phyloP scores from a whole-genome alignment of 768 basidiomycete species.

The Lentinula detonsa region DNA sequence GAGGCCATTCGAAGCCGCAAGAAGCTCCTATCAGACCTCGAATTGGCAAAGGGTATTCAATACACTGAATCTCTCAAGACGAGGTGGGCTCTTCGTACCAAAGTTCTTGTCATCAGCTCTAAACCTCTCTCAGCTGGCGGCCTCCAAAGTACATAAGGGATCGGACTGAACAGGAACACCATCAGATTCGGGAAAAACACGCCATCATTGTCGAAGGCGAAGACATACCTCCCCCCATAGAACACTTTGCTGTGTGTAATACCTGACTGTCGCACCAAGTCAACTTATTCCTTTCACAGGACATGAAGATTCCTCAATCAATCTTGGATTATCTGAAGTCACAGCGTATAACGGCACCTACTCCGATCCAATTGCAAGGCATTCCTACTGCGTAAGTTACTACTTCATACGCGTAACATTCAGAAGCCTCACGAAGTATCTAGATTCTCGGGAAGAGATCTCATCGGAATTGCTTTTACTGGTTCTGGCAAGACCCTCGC shows the following conservation, averaged over 20 bases:
- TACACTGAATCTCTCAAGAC: conserved; percentile 85
- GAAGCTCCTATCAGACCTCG: conserved; percentile 89
- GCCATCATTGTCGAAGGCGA: conserved; percentile 96
- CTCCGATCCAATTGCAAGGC: conserved; percentile 96
- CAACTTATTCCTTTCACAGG: conserved; percentile 37
- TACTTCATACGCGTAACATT: neutral
- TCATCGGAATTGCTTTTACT: conserved; percentile 99
- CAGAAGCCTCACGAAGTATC: conserved; percentile 15
- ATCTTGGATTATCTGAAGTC: conserved; percentile 79
- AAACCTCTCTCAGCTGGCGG: conserved; percentile 57
- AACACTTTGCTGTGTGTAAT: conserved; percentile 65
- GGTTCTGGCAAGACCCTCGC: conserved; percentile 99
- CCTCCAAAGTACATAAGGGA: conserved; percentile 81
- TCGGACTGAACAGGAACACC: conserved; percentile 61
- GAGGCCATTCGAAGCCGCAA: conserved; percentile 87
- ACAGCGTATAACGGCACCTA: conserved; percentile 81
- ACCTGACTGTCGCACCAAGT: neutral
- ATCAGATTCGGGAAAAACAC: conserved; percentile 77
- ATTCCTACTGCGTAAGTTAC: conserved; percentile 83
- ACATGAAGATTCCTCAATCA: conserved; percentile 96
- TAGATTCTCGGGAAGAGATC: conserved; percentile 92
- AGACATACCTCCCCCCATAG: conserved; percentile 89
- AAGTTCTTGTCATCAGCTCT: neutral
- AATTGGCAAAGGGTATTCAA: conserved; percentile 87
- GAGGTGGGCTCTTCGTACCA: conserved; percentile 41